These are phyloP conservation scores for Sordaria brevicollis DNA, from an alignment of 495 filamentous ascomycete species.

Conservation along the genomic window DNA sequence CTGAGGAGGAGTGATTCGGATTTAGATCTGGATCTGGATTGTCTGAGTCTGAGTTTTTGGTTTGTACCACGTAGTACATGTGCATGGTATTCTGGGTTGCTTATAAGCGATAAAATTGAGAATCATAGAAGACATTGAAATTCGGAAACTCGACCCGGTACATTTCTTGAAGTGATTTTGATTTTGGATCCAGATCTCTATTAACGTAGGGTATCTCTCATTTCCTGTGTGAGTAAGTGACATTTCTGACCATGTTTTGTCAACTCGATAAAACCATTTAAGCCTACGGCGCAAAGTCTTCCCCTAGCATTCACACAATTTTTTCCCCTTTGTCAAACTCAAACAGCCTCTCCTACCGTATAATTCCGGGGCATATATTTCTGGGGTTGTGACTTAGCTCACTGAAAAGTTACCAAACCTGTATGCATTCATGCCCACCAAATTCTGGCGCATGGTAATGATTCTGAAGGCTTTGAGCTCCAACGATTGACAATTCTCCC, in stretches of 20 bases:
- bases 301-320: no score
- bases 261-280: no score
- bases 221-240: background rate
- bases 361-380: no score
- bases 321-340: no score
- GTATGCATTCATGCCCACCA: no score
- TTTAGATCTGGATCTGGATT: background rate
- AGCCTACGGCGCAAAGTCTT: no score
- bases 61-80: background rate
- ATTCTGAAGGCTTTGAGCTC: no score
- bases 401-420: no score
- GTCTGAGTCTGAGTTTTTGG: background rate
- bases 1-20: conserved; percentile 7
- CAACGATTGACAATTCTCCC: no score
- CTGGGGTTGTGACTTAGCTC: no score
- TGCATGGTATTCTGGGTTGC: background rate
- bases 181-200: background rate
- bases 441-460: no score
- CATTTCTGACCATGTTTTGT: background rate
- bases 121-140: background rate
- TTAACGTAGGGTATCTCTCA: background rate
- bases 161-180: background rate
- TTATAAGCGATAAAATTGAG: background rate
- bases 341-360: no score
- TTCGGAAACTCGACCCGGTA: background rate